These are phyloP conservation scores for Leccinum arenicola DNA, from an alignment of 768 basidiomycete genomes.

Conservation along the genomic window DNA sequence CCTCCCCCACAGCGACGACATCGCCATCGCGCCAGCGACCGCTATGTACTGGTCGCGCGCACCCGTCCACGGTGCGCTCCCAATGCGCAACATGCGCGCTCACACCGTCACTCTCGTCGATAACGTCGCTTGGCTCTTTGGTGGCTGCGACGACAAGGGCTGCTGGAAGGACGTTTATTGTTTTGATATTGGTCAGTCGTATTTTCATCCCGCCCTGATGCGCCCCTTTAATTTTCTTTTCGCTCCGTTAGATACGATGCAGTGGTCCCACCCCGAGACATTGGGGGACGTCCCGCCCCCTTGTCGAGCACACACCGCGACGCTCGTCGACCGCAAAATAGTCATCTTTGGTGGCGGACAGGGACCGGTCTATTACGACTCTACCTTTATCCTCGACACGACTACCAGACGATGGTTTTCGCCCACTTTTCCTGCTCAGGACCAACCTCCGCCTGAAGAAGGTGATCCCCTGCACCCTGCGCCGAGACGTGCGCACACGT, in stretches of 20 bases:
- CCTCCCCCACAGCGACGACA: slow-evolving; percentile 60
- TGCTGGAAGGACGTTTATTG: slow-evolving; percentile 76
- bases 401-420: slow-evolving; percentile 61
- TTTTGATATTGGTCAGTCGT: slow-evolving; percentile 73
- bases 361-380: slow-evolving; percentile 78
- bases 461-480: slow-evolving; percentile 40
- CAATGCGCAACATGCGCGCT: slow-evolving; percentile 69
- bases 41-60: slow-evolving; percentile 86
- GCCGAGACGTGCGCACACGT: slow-evolving; percentile 84
- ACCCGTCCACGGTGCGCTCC: slow-evolving; percentile 70
- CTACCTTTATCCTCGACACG: slow-evolving; percentile 82
- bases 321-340: slow-evolving; percentile 75
- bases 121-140: slow-evolving; percentile 80
- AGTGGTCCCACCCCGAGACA: slow-evolving; percentile 80
- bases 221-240: not conserved
- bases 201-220: not conserved
- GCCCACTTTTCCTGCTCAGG: slow-evolving; percentile 35
- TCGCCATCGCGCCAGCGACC: slow-evolving; percentile 61
- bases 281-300: slow-evolving; percentile 79
- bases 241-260: slow-evolving; percentile 67
- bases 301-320: slow-evolving; percentile 85
- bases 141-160: slow-evolving; percentile 82
- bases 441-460: slow-evolving; percentile 3
- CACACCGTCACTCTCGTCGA: slow-evolving; percentile 86
- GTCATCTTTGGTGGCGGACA: slow-evolving; percentile 88